These are phyloP conservation scores for Fereydounia khargensis DNA, from an alignment of 1,284 basidiomycete genomes.

Conservation along the genomic window DNA sequence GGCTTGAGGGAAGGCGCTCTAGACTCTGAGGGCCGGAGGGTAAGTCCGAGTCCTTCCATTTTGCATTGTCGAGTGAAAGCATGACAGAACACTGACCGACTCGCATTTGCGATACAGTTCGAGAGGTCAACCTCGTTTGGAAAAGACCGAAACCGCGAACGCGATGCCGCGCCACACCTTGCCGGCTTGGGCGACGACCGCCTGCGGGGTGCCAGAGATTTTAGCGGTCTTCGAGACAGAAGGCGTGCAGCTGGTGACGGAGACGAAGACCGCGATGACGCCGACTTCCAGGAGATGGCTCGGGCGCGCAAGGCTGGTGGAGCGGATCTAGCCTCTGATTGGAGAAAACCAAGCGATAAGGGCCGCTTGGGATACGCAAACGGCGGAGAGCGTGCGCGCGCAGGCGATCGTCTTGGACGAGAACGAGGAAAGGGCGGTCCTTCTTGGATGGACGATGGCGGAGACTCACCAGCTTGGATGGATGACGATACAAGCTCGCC, in stretches of 20 bases:
- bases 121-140: constrained; percentile 30
- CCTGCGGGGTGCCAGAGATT: constrained; percentile 1
- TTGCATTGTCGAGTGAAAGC: constrained; percentile 31
- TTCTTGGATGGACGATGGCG: constrained; percentile 60
- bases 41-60: too few species aligned
- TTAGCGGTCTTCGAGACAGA: constrained; percentile 4
- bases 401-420: not conserved
- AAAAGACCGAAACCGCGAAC: constrained; percentile 25
- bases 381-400: not conserved
- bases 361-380: not conserved
- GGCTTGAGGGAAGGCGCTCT: constrained; percentile 11
- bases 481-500: constrained; percentile 68
- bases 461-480: constrained; percentile 90
- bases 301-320: constrained; percentile 31
- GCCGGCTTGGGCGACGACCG: not conserved
- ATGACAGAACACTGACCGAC: too few species aligned
- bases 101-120: too few species aligned
- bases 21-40: too few species aligned
- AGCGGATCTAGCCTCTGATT: constrained; percentile 29
- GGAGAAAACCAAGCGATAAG: constrained; percentile 26
- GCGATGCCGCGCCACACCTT: constrained; percentile 6
- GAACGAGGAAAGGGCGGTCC: constrained; percentile 8
- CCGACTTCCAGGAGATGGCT: constrained; percentile 33
- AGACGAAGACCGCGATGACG: constrained; percentile 32
- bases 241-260: constrained; percentile 12